Conservation (phyloP, 2,329 filamentous ascomycete species). For the Chaetomium strumarium region DNA sequence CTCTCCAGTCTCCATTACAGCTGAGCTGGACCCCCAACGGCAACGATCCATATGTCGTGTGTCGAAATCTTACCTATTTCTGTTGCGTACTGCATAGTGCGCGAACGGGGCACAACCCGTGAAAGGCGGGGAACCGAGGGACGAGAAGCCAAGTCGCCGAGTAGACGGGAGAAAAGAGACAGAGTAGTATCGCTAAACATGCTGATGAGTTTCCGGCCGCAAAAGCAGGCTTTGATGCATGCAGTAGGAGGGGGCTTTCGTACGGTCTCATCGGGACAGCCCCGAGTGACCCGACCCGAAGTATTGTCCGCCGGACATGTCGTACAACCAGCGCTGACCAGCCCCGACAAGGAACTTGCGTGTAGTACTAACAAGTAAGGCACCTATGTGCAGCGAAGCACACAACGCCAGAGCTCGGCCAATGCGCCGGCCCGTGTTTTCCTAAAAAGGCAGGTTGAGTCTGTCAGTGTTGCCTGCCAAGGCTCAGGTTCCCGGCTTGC, state of each 20-base stretch:
- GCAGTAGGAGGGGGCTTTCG: background rate
- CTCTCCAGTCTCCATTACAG: no score
- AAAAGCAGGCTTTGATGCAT: constrained; percentile 4
- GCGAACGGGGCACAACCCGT: background rate
- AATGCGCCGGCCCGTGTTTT: constrained; percentile 4
- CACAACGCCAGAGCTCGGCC: background rate
- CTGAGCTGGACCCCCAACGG: no score
- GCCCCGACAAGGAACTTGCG: no score
- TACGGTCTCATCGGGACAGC: background rate
- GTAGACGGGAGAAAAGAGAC: background rate
- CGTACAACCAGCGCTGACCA: background rate
- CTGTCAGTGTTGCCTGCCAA: background rate
- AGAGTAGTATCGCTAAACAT: constrained; percentile 5
- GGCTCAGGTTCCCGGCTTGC: background rate
- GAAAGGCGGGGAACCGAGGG: background rate
- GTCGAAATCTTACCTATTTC: no score
- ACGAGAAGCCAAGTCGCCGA: background rate
- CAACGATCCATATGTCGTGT: no score
- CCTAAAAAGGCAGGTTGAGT: constrained; percentile 9
- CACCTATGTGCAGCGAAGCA: background rate
- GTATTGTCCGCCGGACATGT: background rate
- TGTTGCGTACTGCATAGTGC: no score
- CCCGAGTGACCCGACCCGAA: background rate
- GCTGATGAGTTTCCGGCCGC: background rate
- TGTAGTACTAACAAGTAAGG: no score